These are phyloP conservation scores for Yamadazyma jaroonii DNA, from an alignment of 1,139 yeast species.

Conservation along the genomic window DNA sequence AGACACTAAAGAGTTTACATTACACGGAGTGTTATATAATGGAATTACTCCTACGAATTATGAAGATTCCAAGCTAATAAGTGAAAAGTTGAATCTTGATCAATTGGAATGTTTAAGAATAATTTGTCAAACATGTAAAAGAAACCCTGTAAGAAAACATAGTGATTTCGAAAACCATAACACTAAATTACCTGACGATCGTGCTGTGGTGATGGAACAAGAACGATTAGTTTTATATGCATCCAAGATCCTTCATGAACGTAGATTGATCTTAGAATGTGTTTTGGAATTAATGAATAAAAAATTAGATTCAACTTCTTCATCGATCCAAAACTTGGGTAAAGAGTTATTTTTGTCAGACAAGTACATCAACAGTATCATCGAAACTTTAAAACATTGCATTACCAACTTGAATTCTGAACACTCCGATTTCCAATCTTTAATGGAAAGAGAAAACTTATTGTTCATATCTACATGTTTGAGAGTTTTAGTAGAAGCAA, in stretches of 20 bases:
- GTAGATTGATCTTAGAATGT: slow-evolving; percentile 43
- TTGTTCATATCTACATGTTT: slow-evolving; percentile 38
- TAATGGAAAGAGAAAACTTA: slow-evolving; percentile 32
- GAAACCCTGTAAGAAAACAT: slow-evolving; percentile 31
- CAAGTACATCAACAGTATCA: slow-evolving; percentile 21
- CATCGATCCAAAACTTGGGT: slow-evolving; percentile 37
- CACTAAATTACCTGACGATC: slow-evolving; percentile 33
- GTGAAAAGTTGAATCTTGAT: slow-evolving; percentile 32
- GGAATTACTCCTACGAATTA: slow-evolving; percentile 29
- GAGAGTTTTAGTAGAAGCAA: slow-evolving; percentile 44
- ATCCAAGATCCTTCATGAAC: slow-evolving; percentile 41
- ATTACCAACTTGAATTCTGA: slow-evolving; percentile 12
- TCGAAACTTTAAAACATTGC: slow-evolving; percentile 14
- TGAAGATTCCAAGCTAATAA: slow-evolving; percentile 39
- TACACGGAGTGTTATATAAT: slow-evolving; percentile 41
- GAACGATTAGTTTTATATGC: slow-evolving; percentile 30
- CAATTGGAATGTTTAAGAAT: slow-evolving; percentile 45
- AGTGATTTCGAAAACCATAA: slow-evolving; percentile 23
- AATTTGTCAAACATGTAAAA: slow-evolving; percentile 36
- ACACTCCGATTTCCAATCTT: slow-evolving; percentile 19
- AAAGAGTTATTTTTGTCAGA: slow-evolving; percentile 32
- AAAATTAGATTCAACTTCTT: slow-evolving; percentile 31
- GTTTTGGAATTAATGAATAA: slow-evolving; percentile 36
- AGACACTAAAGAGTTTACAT: slow-evolving; percentile 26
- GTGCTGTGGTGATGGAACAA: slow-evolving; percentile 28